Evolutionary conservation across 306 rosid species (phyloP).

Genomic region (Geum urbanum): DNA sequence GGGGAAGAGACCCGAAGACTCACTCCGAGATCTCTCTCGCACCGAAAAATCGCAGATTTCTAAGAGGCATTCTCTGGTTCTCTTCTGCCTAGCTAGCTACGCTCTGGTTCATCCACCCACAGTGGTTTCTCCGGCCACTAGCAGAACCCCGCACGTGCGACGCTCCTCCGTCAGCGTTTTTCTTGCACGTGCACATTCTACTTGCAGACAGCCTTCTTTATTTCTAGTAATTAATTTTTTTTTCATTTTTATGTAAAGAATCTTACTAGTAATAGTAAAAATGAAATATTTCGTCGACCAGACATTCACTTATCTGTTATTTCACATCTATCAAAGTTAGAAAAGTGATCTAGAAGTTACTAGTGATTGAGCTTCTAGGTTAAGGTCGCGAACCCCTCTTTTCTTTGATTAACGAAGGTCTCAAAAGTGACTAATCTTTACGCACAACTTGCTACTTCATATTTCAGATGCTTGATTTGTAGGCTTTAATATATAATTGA

Average conservation of each 20-base stretch:
- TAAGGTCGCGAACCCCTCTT: too few species aligned
- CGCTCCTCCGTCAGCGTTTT: neutral
- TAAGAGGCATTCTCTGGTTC: slow-evolving; percentile 27
- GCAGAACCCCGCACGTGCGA: slow-evolving; percentile 22
- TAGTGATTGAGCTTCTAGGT: too few species aligned
- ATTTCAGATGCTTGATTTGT: too few species aligned
- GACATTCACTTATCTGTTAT: neutral
- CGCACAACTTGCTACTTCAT: too few species aligned
- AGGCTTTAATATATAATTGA: too few species aligned
- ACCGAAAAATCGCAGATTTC: slow-evolving; percentile 80
- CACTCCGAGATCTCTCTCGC: slow-evolving; percentile 38
- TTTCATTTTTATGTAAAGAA: neutral
- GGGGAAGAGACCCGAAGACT: slow-evolving; percentile 46
- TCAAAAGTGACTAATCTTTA: too few species aligned
- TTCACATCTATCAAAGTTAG: neutral
- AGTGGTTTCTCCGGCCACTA: slow-evolving; percentile 1
- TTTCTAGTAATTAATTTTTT: neutral
- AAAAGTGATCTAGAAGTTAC: neutral
- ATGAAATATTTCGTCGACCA: neutral
- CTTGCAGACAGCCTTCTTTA: neutral
- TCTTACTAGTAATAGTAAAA: neutral
- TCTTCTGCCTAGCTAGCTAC: neutral
- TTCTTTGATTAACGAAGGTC: too few species aligned
- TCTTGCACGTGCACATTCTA: slow-evolving; percentile 21
- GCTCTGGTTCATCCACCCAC: neutral